Evolutionary conservation across 768 basidiomycete species (phyloP).

Genomic region (Rhizopogon sp.): DNA sequence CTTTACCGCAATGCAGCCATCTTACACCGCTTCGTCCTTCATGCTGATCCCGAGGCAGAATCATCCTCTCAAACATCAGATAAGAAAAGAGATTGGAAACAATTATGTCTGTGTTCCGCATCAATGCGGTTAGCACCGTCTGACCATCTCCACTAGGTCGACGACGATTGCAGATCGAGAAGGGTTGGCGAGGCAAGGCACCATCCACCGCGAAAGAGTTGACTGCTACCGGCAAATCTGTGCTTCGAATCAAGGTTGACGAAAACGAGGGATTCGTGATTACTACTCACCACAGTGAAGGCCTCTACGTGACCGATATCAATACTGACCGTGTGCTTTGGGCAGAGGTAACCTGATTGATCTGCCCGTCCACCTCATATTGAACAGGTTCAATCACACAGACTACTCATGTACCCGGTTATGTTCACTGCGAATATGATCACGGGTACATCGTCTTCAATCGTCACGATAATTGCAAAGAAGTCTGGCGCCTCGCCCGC

Average conservation of each 20-base stretch:
- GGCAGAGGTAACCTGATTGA: constrained; percentile 25
- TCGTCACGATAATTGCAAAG: constrained; percentile 48
- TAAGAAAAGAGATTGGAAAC: constrained; percentile 48
- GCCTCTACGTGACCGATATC: constrained; percentile 55
- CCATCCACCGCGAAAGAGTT: constrained; percentile 35
- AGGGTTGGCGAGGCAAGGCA: constrained; percentile 52
- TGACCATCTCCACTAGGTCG: constrained; percentile 32
- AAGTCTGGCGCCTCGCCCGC: constrained; percentile 60
- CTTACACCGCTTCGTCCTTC: constrained; percentile 41
- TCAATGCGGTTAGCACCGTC: constrained; percentile 5
- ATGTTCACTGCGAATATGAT: constrained; percentile 72
- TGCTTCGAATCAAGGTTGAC: constrained; percentile 78
- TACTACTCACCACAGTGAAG: constrained; percentile 49
- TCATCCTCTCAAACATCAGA: constrained; percentile 24
- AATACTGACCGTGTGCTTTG: constrained; percentile 48
- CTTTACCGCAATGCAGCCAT: constrained; percentile 57
- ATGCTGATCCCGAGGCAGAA: constrained; percentile 23
- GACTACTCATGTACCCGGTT: constrained; percentile 13
- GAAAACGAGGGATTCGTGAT: constrained; percentile 55
- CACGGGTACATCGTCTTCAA: constrained; percentile 71
- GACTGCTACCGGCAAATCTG: constrained; percentile 27
- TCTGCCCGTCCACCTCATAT: not conserved
- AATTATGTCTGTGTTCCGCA: constrained; percentile 42
- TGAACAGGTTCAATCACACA: not conserved
- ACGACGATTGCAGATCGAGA: constrained; percentile 38